Conservation (phyloP, 371 early-diverging fungal species). For the Saksenaea vasiformis region DNA sequence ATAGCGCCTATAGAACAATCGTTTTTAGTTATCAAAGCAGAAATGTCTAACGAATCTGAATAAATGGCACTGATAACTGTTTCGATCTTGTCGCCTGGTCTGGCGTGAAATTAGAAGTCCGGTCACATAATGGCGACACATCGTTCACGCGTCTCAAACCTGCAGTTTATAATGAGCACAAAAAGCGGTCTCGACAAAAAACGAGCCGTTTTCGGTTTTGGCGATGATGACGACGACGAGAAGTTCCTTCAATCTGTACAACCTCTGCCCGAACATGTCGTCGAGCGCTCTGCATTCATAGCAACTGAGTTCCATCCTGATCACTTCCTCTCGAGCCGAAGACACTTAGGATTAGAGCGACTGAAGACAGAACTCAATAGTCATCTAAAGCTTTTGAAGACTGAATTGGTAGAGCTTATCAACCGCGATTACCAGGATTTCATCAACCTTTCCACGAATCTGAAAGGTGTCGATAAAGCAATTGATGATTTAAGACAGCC, state of each 20-base stretch:
- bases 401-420: constrained; percentile 79
- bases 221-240: constrained; percentile 44
- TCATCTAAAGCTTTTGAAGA: constrained; percentile 64
- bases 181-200: constrained; percentile 11
- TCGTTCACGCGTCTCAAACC: background rate
- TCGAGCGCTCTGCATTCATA: constrained; percentile 56
- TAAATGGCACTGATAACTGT: too few species aligned
- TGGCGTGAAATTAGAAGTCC: background rate
- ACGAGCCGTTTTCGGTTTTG: constrained; percentile 38
- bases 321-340: constrained; percentile 63
- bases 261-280: constrained; percentile 42
- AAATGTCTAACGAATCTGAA: too few species aligned
- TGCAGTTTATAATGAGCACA: background rate
- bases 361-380: constrained; percentile 67
- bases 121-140: background rate
- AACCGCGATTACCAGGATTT: constrained; percentile 84
- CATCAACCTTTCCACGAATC: constrained; percentile 76
- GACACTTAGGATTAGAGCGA: constrained; percentile 68
- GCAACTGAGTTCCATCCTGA: constrained; percentile 59
- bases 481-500: constrained; percentile 65
- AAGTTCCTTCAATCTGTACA: constrained; percentile 22
- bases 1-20: too few species aligned
- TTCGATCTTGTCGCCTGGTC: too few species aligned
- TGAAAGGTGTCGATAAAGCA: constrained; percentile 76
- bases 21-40: too few species aligned